Conservation (phyloP, 2,329 filamentous ascomycete species). For the Clonostachys chloroleuca region DNA sequence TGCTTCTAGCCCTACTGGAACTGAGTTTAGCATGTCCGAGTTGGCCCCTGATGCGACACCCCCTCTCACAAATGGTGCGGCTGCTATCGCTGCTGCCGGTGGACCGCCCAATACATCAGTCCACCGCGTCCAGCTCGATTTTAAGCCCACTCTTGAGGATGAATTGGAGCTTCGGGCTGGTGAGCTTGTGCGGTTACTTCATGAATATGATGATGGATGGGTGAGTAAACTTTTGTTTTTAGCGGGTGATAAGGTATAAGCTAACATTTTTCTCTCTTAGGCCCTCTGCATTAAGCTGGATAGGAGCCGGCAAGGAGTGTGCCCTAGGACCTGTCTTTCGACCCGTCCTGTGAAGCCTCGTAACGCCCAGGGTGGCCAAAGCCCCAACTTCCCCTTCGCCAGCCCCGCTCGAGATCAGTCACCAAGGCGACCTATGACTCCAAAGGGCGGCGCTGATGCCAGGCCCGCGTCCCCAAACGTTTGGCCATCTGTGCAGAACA, state of each 20-base stretch:
- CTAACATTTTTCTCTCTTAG: constrained; percentile 38
- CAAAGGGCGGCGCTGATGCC: too few relatives aligned
- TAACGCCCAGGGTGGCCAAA: constrained; percentile 38
- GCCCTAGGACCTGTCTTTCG: constrained; percentile 88
- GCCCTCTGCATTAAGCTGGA: constrained; percentile 89
- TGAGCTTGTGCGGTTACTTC: constrained; percentile 80
- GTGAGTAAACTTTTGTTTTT: constrained; percentile 47
- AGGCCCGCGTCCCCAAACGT: too few relatives aligned
- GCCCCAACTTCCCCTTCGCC: constrained; percentile 35
- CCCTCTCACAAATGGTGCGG: constrained; percentile 27
- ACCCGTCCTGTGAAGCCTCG: constrained; percentile 88
- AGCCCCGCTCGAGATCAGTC: constrained; percentile 24
- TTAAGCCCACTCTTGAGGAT: constrained; percentile 87
- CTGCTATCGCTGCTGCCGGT: constrained; percentile 58
- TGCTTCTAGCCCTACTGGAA: constrained; percentile 54
- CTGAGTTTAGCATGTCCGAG: constrained; percentile 57
- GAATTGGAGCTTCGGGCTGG: constrained; percentile 80
- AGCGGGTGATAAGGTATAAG: background rate
- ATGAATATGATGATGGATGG: constrained; percentile 99
- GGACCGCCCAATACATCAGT: constrained; percentile 62
- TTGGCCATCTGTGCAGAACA: constrained; percentile 34
- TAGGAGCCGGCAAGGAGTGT: constrained; percentile 87
- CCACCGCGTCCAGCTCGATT: constrained; percentile 91
- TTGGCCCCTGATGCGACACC: constrained; percentile 34
- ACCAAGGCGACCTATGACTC: constrained; percentile 27